Conservation (phyloP, 805 yeast species). For the Scheffersomyces stipitis region DNA sequence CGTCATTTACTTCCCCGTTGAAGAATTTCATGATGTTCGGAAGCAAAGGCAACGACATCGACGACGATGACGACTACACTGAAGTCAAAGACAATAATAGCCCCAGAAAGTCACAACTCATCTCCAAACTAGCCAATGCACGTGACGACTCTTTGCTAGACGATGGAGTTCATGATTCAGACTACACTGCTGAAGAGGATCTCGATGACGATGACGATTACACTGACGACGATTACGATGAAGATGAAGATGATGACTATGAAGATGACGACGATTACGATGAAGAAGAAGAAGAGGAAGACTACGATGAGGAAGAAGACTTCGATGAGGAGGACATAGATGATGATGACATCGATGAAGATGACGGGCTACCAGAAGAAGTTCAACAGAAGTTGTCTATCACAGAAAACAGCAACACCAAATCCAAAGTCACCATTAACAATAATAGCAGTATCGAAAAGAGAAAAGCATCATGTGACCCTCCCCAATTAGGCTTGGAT, state of each 20-base stretch:
- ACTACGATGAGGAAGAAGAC: conserved; percentile 31
- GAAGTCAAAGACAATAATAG: not conserved
- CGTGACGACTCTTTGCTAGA: too few species aligned
- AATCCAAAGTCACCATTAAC: too few species aligned
- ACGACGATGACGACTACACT: conserved; percentile 27
- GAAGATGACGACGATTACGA: conserved; percentile 29
- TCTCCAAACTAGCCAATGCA: too few species aligned
- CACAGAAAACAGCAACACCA: too few species aligned
- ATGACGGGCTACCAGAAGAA: conserved; percentile 4
- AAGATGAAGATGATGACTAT: conserved; percentile 25
- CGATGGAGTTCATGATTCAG: too few species aligned
- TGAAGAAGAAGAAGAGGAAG: conserved; percentile 21
- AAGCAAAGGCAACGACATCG: conserved; percentile 23
- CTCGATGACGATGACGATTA: conserved; percentile 21
- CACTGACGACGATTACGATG: conserved; percentile 11
- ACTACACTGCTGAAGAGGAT: too few species aligned
- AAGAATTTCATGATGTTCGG: conserved; percentile 42
- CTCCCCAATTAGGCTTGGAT: too few species aligned
- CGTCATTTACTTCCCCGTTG: conserved; percentile 41
- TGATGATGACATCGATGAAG: conserved; percentile 13
- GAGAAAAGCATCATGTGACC: too few species aligned
- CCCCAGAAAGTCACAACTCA: not conserved
- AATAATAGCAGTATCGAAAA: too few species aligned
- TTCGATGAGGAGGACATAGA: conserved; percentile 17
- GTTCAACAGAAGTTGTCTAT: too few species aligned